phyloP scores from a whole-genome alignment of 2,329 filamentous ascomycete genomes.

The Neoscytalidium dimidiatum region DNA sequence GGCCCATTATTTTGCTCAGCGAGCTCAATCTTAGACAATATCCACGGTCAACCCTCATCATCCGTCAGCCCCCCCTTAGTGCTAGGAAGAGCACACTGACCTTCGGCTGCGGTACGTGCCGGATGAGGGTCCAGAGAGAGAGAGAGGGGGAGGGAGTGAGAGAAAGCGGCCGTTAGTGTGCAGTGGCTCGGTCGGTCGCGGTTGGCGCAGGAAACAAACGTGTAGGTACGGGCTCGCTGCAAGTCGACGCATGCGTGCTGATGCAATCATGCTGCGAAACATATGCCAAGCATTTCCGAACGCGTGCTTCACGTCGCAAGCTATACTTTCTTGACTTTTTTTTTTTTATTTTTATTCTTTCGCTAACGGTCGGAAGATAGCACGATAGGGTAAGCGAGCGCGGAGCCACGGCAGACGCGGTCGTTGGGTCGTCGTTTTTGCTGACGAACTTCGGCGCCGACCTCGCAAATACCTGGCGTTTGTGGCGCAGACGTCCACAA shows the following conservation, averaged over 20 bases:
- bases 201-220: not conserved
- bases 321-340: too few relatives aligned
- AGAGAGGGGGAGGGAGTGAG: not conserved
- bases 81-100: not conserved
- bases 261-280: not conserved
- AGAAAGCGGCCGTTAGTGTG: not conserved
- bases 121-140: not conserved
- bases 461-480: not conserved
- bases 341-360: too few relatives aligned
- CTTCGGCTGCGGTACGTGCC: not conserved
- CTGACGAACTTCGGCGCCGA: constrained; percentile 3
- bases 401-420: too few relatives aligned
- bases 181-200: not conserved
- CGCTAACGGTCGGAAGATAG: not conserved
- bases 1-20: constrained; percentile 11
- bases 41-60: constrained; percentile 11
- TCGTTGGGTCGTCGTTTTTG: not conserved
- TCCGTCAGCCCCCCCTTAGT: not conserved
- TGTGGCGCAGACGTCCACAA: constrained; percentile 2
- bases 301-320: not conserved
- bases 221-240: not conserved
- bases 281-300: not conserved
- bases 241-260: too few relatives aligned
- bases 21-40: constrained; percentile 11
- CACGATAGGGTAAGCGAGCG: not conserved